Conservation (phyloP, 2,329 filamentous ascomycete genomes). For the Aspergillus luchuensis region DNA sequence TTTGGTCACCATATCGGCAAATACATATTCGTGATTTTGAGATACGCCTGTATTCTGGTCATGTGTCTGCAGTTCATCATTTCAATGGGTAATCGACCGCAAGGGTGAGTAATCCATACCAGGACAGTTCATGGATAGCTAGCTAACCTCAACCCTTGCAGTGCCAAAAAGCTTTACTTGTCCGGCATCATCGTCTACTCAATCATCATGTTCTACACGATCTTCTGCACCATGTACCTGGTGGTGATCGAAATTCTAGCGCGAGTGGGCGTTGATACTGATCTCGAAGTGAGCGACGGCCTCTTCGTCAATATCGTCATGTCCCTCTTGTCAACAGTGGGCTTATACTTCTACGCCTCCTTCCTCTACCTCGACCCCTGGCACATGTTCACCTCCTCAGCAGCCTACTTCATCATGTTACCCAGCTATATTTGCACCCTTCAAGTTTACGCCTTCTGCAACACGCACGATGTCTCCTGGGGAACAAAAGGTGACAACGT, state of each 20-base stretch:
- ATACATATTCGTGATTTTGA: slow-evolving; percentile 81
- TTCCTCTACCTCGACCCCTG: slow-evolving; percentile 97
- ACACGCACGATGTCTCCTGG: slow-evolving; percentile 98
- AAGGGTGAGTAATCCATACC: slow-evolving; percentile 59
- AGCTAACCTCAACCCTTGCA: slow-evolving; percentile 22
- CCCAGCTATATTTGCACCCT: slow-evolving; percentile 95
- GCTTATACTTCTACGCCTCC: slow-evolving; percentile 94
- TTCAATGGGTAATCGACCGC: slow-evolving; percentile 91
- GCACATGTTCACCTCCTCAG: slow-evolving; percentile 95
- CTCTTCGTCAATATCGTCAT: slow-evolving; percentile 95
- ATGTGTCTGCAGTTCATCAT: slow-evolving; percentile 96
- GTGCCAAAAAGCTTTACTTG: slow-evolving; percentile 84
- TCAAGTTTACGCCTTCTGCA: slow-evolving; percentile 98
- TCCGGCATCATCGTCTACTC: slow-evolving; percentile 85
- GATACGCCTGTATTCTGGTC: slow-evolving; percentile 81
- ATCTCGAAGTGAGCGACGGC: slow-evolving; percentile 70
- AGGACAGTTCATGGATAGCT: background rate
- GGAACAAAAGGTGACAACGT: slow-evolving; percentile 98
- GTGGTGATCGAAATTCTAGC: slow-evolving; percentile 75
- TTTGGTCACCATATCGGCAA: slow-evolving; percentile 85
- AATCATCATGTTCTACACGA: slow-evolving; percentile 94
- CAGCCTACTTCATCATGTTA: slow-evolving; percentile 89
- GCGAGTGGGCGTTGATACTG: slow-evolving; percentile 43
- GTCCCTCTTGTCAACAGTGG: slow-evolving; percentile 82
- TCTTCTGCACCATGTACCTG: slow-evolving; percentile 86